Percentiles rank a stretch among this genome's conserved stretches.
Evolutionary conservation across 805 yeast genomes (phyloP).

Genomic region (Spathaspora boniae): DNA sequence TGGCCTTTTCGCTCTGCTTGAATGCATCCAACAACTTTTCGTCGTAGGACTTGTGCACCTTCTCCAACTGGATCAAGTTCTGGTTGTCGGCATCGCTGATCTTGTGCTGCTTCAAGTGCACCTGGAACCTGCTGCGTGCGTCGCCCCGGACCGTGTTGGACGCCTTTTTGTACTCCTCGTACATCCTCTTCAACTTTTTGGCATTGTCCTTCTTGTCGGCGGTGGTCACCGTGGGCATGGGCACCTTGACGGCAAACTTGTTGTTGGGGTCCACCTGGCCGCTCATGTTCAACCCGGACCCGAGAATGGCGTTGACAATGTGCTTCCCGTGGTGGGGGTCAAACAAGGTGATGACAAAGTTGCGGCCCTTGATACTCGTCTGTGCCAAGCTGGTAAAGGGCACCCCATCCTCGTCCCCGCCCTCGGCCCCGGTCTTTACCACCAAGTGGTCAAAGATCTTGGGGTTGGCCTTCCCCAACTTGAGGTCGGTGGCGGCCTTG

Average conservation of each 20-base stretch:
- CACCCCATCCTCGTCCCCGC: conserved; percentile 32
- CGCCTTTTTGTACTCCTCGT: conserved; percentile 61
- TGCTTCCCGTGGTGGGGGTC: conserved; percentile 74
- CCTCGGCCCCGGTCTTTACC: conserved; percentile 44
- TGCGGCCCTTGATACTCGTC: conserved; percentile 65
- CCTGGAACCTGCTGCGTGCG: conserved; percentile 56
- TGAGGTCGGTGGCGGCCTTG: conserved; percentile 57
- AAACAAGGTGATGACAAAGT: conserved; percentile 75
- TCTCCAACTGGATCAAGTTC: conserved; percentile 60
- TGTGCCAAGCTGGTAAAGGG: conserved; percentile 67
- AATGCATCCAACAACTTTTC: conserved; percentile 54
- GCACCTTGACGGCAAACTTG: conserved; percentile 68
- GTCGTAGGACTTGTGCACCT: conserved; percentile 60
- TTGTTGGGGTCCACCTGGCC: conserved; percentile 76
- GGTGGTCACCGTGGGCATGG: conserved; percentile 71
- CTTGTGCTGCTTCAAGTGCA: conserved; percentile 49
- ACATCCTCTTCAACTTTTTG: conserved; percentile 61
- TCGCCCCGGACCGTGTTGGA: conserved; percentile 40
- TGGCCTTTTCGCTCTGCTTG: conserved; percentile 54
- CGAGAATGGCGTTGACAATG: conserved; percentile 67
- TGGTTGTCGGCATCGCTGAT: conserved; percentile 55
- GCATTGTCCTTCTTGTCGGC: conserved; percentile 58
- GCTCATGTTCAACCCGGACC: conserved; percentile 66
- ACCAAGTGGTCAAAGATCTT: conserved; percentile 57
- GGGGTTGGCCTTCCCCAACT: conserved; percentile 68